Evolutionary conservation across 2,329 filamentous ascomycete species (phyloP), one percentile per base, ranked within the genome.

Genomic region (Fusarium brachygibbosum): DNA sequence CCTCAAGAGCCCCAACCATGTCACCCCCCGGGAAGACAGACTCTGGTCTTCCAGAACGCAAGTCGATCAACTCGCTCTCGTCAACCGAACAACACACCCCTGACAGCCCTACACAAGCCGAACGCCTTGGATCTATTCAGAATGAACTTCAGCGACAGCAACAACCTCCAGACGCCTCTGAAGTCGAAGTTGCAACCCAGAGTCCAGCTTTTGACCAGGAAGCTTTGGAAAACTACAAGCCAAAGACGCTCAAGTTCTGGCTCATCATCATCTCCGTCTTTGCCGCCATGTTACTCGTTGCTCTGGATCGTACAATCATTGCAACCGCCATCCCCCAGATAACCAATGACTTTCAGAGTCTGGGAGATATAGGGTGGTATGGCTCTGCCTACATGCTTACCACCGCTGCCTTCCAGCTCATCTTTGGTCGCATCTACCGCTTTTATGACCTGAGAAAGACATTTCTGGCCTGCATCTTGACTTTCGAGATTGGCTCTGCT

Each of bases 321-420:
- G 82, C 85, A 7, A 87, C 85, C 4, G 85, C 86, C 13, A 82
- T 86, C 25, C 85, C 86, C 3, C 77, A 79, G 34, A 88, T 88
- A 72, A 86, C 85, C n/a, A 81, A 86, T 69, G 84, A 87, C 21
- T 88, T 88, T 74, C 78, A 85, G 46, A 85, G 86, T 52, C 77
- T 89, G 3, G 83, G 84, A 3, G 88, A 90, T 64, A 86, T 90
- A 58, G 87, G 87, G 52, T 90, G 88, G 88, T 90, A 90, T 75
- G 87, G 85, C 7, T 87, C 86, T 37, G 83, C 86, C 2, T 88
- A 89, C 74, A 85, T 89, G 81, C 79, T 90, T 66, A 88, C 87
- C 14, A 86, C 86, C 4, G 83, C 85, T 9, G 85, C 85, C n/a
- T 79, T 77, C 21, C 84, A 87, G 70, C 79, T 86, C 5, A 72